Conservation (phyloP, 1,284 basidiomycete species). For the Sporisorium scitamineum region DNA sequence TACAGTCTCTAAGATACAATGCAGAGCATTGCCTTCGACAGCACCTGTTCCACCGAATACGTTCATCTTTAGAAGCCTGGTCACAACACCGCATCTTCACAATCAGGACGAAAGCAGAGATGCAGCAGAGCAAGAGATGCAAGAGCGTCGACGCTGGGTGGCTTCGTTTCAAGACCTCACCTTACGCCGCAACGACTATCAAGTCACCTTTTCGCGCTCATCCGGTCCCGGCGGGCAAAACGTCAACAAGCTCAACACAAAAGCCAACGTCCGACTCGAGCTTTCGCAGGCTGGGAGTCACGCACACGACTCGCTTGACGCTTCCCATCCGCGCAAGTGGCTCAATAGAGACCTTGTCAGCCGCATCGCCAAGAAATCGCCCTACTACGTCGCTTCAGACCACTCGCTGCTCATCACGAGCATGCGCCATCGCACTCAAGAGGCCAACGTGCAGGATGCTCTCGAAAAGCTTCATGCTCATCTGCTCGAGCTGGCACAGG, state of each 20-base stretch:
- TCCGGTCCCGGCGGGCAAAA: slow-evolving; percentile 57
- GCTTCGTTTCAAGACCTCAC: slow-evolving; percentile 18
- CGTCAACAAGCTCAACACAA: slow-evolving; percentile 58
- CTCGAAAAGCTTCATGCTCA: slow-evolving; percentile 50
- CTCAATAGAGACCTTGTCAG: slow-evolving; percentile 36
- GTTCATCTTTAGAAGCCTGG: neutral
- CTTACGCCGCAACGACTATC: slow-evolving; percentile 36
- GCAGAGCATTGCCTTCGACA: neutral
- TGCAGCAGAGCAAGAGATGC: slow-evolving; percentile 28
- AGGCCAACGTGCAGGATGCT: slow-evolving; percentile 48
- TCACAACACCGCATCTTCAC: neutral
- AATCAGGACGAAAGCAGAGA: slow-evolving; percentile 5
- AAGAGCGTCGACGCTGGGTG: slow-evolving; percentile 35
- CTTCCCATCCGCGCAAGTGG: slow-evolving; percentile 42
- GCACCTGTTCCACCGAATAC: neutral
- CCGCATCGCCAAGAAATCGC: slow-evolving; percentile 40
- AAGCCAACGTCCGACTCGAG: slow-evolving; percentile 51
- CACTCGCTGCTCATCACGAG: slow-evolving; percentile 40
- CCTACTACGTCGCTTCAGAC: slow-evolving; percentile 50
- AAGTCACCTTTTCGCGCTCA: slow-evolving; percentile 47
- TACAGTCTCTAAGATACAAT: neutral
- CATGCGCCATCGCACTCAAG: slow-evolving; percentile 41
- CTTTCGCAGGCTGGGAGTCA: slow-evolving; percentile 25
- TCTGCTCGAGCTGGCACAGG: slow-evolving; percentile 33
- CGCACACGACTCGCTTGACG: slow-evolving; percentile 25